Conservation (phyloP, 2,329 filamentous ascomycete species). For the Scedosporium minutisporum region DNA sequence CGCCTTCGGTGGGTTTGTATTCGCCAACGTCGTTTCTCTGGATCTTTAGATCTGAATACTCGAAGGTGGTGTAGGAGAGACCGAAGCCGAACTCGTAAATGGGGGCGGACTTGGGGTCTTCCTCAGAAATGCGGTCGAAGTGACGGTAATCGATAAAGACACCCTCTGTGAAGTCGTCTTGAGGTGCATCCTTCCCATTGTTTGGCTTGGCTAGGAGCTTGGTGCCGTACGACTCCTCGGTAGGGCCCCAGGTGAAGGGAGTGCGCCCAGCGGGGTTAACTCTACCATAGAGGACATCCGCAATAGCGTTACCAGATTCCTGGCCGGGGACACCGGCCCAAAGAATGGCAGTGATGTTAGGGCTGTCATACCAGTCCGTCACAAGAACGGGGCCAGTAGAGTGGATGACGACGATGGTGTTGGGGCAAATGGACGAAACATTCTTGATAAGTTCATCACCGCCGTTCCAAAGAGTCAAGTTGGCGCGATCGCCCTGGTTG, state of each 20-base stretch:
- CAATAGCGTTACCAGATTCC: constrained; percentile 70
- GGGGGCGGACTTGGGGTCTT: constrained; percentile 41
- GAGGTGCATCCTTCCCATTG: constrained; percentile 56
- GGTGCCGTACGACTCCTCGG: constrained; percentile 57
- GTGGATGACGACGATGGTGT: constrained; percentile 89
- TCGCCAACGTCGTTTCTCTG: constrained; percentile 34
- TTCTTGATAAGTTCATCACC: constrained; percentile 75
- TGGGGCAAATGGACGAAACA: constrained; percentile 67
- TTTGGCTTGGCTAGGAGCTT: constrained; percentile 60
- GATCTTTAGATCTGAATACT: constrained; percentile 59
- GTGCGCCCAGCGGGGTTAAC: constrained; percentile 68
- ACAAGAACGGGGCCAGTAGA: constrained; percentile 72
- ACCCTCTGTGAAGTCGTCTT: constrained; percentile 67
- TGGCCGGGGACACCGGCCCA: constrained; percentile 78
- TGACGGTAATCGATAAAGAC: constrained; percentile 63
- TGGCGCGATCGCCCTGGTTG: constrained; percentile 82
- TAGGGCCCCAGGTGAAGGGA: constrained; percentile 70
- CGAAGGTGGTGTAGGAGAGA: constrained; percentile 70
- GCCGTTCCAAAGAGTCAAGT: constrained; percentile 79
- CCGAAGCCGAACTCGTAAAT: constrained; percentile 77
- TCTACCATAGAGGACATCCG: constrained; percentile 74
- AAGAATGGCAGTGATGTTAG: constrained; percentile 74
- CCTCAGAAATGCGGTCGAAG: constrained; percentile 52
- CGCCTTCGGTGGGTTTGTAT: constrained; percentile 52
- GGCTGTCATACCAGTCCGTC: constrained; percentile 61